Conservation (phyloP, 202 grass and related monocot genomes). For the Carex sylvatica region DNA sequence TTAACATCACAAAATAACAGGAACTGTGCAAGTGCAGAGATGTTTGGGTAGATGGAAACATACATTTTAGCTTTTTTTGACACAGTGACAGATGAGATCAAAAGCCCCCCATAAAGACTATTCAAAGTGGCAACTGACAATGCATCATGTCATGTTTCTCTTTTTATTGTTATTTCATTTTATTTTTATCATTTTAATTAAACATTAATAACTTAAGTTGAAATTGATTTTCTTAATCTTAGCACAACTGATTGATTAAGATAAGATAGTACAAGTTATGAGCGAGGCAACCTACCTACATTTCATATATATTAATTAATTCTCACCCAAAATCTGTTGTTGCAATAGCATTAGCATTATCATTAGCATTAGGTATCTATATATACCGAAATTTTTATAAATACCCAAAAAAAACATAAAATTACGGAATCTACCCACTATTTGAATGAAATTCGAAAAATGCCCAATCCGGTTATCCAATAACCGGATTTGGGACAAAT, state of each 20-base stretch:
- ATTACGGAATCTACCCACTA: too few species aligned
- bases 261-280: neutral
- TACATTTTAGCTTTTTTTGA: neutral
- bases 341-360: neutral
- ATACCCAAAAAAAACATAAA: too few species aligned
- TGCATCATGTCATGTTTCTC: neutral
- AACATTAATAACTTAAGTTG: neutral
- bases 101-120: neutral
- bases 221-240: neutral
- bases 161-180: neutral
- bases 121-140: neutral
- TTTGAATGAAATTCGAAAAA: too few species aligned
- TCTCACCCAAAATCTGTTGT: neutral
- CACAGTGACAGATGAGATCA: neutral
- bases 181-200: neutral
- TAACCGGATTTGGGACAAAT: too few species aligned
- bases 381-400: too few species aligned
- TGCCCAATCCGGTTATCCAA: too few species aligned
- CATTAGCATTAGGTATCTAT: neutral
- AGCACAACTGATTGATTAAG: neutral
- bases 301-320: neutral
- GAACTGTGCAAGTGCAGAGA: slow-evolving; percentile 10
- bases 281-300: neutral
- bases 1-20: slow-evolving; percentile 8
- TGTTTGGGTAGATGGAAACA: slow-evolving; percentile 13